These are phyloP conservation scores for Barnettozyma sucrosica DNA, from an alignment of 805 yeast species.

Conservation along the genomic window DNA sequence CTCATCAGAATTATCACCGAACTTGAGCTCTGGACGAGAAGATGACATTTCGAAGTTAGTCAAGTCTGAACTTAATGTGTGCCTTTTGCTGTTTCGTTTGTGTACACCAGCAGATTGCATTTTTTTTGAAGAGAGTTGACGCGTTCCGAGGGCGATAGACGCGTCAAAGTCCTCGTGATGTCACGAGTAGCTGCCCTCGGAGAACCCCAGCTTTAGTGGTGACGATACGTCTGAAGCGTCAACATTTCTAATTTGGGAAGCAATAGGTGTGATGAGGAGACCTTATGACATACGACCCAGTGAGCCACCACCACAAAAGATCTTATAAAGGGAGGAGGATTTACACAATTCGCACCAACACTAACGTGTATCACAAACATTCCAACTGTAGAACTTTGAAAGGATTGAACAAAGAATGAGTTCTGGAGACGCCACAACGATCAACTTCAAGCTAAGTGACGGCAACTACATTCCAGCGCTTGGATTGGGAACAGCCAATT, in stretches of 20 bases:
- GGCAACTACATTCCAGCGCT: constrained; percentile 57
- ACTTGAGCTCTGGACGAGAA: constrained; percentile 51
- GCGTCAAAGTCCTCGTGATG: background rate
- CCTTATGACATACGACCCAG: background rate
- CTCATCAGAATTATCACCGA: constrained; percentile 47
- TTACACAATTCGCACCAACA: background rate
- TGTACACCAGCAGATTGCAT: background rate
- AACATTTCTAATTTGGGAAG: background rate
- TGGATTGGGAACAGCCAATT: constrained; percentile 62
- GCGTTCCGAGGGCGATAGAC: background rate
- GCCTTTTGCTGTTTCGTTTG: background rate
- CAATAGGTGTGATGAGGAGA: background rate
- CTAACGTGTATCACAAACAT: background rate
- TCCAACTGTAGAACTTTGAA: background rate
- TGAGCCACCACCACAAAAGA: background rate
- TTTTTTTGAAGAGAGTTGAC: background rate
- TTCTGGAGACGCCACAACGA: constrained; percentile 27
- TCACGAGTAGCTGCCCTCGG: background rate
- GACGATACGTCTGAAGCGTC: too few species aligned
- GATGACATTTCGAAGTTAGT: constrained; percentile 12
- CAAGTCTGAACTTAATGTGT: too few species aligned
- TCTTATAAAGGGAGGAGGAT: background rate
- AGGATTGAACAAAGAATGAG: background rate
- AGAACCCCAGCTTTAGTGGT: background rate
- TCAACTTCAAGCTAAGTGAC: constrained; percentile 42